Percentiles rank a stretch among this genome's conserved stretches.
Conservation (phyloP, 1,284 basidiomycete species). For the Fomitiporia mediterranea region DNA sequence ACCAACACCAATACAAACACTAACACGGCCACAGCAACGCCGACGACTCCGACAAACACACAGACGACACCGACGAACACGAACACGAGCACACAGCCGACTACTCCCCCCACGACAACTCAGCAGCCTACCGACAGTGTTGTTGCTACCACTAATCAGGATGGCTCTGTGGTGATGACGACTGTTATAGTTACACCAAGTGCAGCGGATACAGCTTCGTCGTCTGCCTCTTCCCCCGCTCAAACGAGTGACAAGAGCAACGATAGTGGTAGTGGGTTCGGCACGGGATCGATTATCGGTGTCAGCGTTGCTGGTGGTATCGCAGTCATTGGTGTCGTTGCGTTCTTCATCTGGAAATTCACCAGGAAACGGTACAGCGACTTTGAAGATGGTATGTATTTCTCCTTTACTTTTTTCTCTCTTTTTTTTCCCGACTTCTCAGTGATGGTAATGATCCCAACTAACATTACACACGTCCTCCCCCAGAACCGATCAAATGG, state of each 20-base stretch:
- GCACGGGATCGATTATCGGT: conserved; percentile 69
- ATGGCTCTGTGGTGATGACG: conserved; percentile 16
- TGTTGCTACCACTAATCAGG: conserved; percentile 22
- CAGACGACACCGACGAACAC: conserved; percentile 9
- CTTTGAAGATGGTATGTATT: conserved; percentile 68
- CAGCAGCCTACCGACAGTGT: conserved; percentile 20
- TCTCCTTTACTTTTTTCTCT: conserved; percentile 9
- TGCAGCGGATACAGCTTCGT: conserved; percentile 10
- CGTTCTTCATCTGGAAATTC: conserved; percentile 79
- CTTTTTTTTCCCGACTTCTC: conserved; percentile 8
- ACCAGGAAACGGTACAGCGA: conserved; percentile 68
- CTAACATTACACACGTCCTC: conserved; percentile 7
- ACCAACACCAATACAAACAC: conserved; percentile 10
- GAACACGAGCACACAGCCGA: background rate
- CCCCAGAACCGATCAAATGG: conserved; percentile 77
- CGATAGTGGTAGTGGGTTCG: conserved; percentile 34
- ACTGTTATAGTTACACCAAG: conserved; percentile 24
- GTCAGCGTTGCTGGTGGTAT: conserved; percentile 74
- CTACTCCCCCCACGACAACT: background rate
- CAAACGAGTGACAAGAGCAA: conserved; percentile 2
- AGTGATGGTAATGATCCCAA: background rate
- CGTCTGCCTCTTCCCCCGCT: conserved; percentile 15
- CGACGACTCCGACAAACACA: conserved; percentile 13
- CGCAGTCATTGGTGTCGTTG: conserved; percentile 59
- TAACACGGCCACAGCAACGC: background rate